A percentile compares a stretch with the other conserved stretches of the same genome.
phyloP scores from a whole-genome alignment of 179 eudicot genomes.

The Monotropa hypopitys region DNA sequence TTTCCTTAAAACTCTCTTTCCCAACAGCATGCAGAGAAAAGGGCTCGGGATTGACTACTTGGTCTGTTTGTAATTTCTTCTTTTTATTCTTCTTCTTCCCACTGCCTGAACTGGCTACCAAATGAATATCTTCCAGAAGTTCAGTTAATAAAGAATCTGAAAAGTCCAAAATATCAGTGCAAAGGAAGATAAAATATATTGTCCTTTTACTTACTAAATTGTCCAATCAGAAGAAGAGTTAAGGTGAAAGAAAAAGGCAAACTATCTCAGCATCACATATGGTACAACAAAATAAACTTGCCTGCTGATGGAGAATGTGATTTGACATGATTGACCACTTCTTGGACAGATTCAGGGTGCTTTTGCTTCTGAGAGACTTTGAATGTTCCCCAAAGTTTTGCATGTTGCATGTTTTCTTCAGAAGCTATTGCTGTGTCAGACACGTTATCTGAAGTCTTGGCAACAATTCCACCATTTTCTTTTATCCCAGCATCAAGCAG shows the following conservation, averaged over 20 bases:
- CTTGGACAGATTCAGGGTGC: conserved; percentile 5
- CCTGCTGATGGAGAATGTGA: conserved; percentile 3
- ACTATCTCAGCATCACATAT: background rate
- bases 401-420: conserved; percentile 4
- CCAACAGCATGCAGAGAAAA: background rate
- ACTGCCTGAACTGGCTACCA: background rate
- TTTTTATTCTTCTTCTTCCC: background rate
- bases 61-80: conserved; percentile 7
- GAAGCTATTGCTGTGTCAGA: conserved; percentile 10
- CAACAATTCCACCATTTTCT: background rate
- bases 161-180: conserved; percentile 8
- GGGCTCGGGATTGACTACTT: background rate
- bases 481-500: too few relatives aligned
- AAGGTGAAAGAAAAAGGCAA: background rate
- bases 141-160: background rate
- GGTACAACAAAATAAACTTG: conserved; percentile 3
- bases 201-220: background rate
- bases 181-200: too few relatives aligned
- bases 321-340: conserved; percentile 3
- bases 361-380: background rate
- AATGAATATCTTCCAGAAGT: background rate
- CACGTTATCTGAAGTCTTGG: conserved; percentile 1
- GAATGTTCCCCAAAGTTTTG: background rate
- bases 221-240: background rate
- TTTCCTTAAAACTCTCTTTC: background rate